A percentile compares a stretch with the other conserved stretches of the same genome.
phyloP scores from a whole-genome alignment of 169 alveolate species.

The Prorocentrum cordatum region DNA sequence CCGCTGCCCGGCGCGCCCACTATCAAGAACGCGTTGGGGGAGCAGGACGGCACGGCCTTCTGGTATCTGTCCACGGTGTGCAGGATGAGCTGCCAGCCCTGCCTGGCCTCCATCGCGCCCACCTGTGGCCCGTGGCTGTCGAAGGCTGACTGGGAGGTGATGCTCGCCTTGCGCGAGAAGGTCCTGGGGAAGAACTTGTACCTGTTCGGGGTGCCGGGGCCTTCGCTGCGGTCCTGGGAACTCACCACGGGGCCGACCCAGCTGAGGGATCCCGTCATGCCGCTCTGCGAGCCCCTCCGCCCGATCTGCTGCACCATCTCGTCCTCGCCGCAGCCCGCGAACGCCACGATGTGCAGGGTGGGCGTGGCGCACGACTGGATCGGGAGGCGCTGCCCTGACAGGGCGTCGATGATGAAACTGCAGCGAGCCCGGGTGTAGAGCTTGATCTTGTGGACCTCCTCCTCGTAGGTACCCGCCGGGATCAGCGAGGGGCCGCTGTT shows the following conservation, averaged over 20 bases:
- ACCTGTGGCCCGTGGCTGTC: too few species aligned
- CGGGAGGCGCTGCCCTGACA: not conserved
- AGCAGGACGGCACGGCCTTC: not conserved
- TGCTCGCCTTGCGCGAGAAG: too few species aligned
- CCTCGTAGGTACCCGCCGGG: not conserved
- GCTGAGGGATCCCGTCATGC: too few species aligned
- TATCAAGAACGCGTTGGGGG: not conserved
- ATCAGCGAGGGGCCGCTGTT: not conserved
- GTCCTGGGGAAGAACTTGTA: too few species aligned
- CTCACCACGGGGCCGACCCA: too few species aligned
- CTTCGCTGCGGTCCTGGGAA: too few species aligned
- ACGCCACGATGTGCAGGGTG: not conserved
- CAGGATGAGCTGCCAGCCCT: not conserved
- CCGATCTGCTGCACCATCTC: too few species aligned
- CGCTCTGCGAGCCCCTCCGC: too few species aligned
- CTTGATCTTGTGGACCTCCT: not conserved
- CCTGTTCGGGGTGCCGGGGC: too few species aligned
- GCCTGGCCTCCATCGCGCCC: not conserved
- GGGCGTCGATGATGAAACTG: not conserved
- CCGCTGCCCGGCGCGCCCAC: not conserved
- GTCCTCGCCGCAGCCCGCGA: too few species aligned
- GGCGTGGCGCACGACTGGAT: not conserved
- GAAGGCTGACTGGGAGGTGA: too few species aligned
- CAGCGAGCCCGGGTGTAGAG: not conserved
- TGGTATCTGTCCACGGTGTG: not conserved